Base-by-base conservation (phyloP, 202 grass and related monocot species). In the Schoenoplectus triqueter region DNA sequence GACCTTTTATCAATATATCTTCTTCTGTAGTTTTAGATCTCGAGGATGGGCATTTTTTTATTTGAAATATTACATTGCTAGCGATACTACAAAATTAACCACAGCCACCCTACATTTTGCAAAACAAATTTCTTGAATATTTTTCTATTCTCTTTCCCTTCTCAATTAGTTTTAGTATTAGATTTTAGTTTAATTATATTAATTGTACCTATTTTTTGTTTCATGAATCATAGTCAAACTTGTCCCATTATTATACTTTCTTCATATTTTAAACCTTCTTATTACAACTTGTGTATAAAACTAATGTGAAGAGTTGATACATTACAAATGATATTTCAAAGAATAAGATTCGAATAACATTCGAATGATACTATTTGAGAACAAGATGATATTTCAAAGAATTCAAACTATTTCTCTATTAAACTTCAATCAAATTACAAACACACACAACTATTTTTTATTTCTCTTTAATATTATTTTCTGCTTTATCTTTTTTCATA, bases 21-120 rank as follows among this genome's bases (percentile, higher is more conserved):
- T 69, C 66, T 39, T 20, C 31, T 15, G 7, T 2, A 79, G 50
- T 42, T 80, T 80, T 63, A 62, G 76, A 80, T 63, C 21, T 80
- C 31, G 5, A 61, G 56, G 76, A 22, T 31, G 31, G 31, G 59
- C 17, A 18, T 6, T 80, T 62, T 44, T 41, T 44, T 54, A 54
- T 54, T 54, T 80, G 15, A 44, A 22, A 62, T 5, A 40, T 19
- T 18, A 1, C 20, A 79, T 80, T 80, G 75, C 39, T 59, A 62
- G 10, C 0, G 39, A 9, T 31, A 42, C 13, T 18, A 42, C 2
- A 42, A 42, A 59, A 4, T 56, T 5, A 80, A 62, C 75, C 61
- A 64, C 18, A 68, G 2, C 54, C 10, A 80, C 31, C 13, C 20
- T 8, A 22, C 20, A 8, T 40, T 40, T 63, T 45, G 14, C 13